Evolutionary conservation across 148 eudicot genomes (phyloP).

Genomic region (Cornus kousa): DNA sequence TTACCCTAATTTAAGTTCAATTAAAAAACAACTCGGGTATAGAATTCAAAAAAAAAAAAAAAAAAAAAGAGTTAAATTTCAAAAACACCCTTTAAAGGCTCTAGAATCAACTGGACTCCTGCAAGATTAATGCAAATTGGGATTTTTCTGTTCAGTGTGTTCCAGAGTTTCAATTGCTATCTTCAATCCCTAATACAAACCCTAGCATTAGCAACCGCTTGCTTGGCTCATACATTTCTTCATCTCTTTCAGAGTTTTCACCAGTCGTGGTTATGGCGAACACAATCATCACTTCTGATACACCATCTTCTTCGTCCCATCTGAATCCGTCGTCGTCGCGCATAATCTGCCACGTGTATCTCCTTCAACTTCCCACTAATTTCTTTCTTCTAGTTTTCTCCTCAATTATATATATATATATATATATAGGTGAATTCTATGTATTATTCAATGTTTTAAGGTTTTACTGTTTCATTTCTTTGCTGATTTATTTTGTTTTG

Average conservation of each 20-base stretch:
- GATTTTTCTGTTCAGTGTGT: neutral
- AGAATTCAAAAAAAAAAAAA: too few species aligned
- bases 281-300: constrained; percentile 26
- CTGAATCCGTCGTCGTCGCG: constrained; percentile 36
- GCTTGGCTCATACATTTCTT: neutral
- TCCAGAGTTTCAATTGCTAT: neutral
- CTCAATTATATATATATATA: neutral
- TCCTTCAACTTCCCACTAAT: neutral
- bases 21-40: too few species aligned
- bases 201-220: neutral
- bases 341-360: constrained; percentile 63
- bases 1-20: too few species aligned
- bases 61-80: too few species aligned
- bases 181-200: neutral
- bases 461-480: too few species aligned
- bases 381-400: neutral
- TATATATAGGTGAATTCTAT: neutral
- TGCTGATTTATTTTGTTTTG: too few species aligned
- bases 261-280: constrained; percentile 34
- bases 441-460: neutral
- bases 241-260: neutral
- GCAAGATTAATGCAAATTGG: neutral
- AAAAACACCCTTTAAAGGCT: too few species aligned
- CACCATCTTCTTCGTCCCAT: constrained; percentile 27
- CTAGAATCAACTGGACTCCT: too few species aligned